Conservation (phyloP, 1,284 basidiomycete genomes). For the Meripilus lineatus region DNA sequence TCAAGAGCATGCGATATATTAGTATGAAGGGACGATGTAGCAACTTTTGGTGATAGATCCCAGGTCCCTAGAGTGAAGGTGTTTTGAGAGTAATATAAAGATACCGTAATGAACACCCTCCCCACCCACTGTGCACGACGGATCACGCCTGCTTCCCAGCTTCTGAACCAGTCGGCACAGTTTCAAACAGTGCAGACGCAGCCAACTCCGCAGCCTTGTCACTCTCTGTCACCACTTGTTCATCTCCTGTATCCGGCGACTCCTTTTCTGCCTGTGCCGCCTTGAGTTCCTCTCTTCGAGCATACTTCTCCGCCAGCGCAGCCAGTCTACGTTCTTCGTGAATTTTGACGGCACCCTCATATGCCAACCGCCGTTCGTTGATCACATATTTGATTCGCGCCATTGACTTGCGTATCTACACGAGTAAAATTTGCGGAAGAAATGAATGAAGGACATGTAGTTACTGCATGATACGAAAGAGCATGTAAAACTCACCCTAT, state of each 20-base stretch:
- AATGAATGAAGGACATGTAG: constrained; percentile 3
- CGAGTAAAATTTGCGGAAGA: too few species aligned
- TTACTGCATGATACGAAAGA: background rate
- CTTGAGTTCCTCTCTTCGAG: constrained; percentile 3
- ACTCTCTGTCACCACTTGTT: constrained; percentile 15
- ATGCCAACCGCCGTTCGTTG: constrained; percentile 86
- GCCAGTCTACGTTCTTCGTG: constrained; percentile 28
- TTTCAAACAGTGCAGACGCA: constrained; percentile 23
- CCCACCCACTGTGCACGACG: background rate
- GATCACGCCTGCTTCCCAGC: constrained; percentile 1
- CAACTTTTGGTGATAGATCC: too few species aligned
- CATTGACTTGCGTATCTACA: constrained; percentile 92
- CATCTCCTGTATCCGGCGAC: constrained; percentile 10
- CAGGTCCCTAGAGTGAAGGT: too few species aligned
- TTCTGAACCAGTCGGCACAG: constrained; percentile 6
- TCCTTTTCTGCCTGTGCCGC: constrained; percentile 13
- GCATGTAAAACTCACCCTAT: background rate
- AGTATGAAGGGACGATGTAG: too few species aligned
- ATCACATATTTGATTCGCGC: constrained; percentile 92
- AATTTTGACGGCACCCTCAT: constrained; percentile 58
- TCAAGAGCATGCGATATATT: background rate
- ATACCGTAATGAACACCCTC: constrained; percentile 3
- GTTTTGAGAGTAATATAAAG: background rate
- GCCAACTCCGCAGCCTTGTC: constrained; percentile 21
- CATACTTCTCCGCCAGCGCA: constrained; percentile 10